phyloP scores from a whole-genome alignment of 352 stramenopile species.

The Phytophthora palmivora region DNA sequence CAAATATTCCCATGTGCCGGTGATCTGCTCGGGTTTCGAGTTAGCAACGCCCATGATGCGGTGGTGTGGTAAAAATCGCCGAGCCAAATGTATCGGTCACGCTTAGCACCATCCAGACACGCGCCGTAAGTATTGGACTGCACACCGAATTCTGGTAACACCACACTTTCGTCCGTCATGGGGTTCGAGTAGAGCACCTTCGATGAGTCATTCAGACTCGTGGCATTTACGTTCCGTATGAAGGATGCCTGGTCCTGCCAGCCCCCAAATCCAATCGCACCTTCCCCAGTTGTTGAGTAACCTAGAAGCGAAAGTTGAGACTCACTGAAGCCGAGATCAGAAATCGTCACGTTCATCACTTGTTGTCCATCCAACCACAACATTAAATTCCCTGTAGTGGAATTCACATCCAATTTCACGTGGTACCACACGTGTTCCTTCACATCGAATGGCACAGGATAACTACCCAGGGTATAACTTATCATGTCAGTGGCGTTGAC shows the following conservation, averaged over 20 bases:
- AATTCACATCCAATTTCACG: conserved; percentile 73
- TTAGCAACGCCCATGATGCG: too few species aligned
- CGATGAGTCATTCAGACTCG: conserved; percentile 18
- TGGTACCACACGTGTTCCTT: conserved; percentile 74
- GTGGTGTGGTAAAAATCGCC: conserved; percentile 34
- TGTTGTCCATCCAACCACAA: conserved; percentile 32
- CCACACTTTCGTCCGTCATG: conserved; percentile 32
- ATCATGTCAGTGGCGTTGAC: conserved; percentile 38
- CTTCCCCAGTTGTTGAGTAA: conserved; percentile 25
- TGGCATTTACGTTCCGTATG: conserved; percentile 29
- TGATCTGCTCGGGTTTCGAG: too few species aligned
- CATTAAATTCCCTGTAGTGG: conserved; percentile 44
- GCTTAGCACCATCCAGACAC: conserved; percentile 37
- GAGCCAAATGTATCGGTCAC: conserved; percentile 42
- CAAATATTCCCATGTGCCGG: too few species aligned
- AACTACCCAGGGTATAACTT: conserved; percentile 39
- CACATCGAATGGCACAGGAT: conserved; percentile 66
- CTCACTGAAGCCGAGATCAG: too few species aligned
- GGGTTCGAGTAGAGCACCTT: conserved; percentile 35
- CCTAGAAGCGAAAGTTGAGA: conserved; percentile 27
- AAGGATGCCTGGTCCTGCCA: conserved; percentile 37
- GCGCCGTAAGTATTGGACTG: conserved; percentile 32
- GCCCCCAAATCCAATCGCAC: conserved; percentile 31
- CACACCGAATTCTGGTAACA: conserved; percentile 29
- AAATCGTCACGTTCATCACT: conserved; percentile 5